A percentile compares a stretch with the other conserved stretches of the same genome.
Conservation (phyloP, 2,329 filamentous ascomycete species). For the Diaporthe citri region DNA sequence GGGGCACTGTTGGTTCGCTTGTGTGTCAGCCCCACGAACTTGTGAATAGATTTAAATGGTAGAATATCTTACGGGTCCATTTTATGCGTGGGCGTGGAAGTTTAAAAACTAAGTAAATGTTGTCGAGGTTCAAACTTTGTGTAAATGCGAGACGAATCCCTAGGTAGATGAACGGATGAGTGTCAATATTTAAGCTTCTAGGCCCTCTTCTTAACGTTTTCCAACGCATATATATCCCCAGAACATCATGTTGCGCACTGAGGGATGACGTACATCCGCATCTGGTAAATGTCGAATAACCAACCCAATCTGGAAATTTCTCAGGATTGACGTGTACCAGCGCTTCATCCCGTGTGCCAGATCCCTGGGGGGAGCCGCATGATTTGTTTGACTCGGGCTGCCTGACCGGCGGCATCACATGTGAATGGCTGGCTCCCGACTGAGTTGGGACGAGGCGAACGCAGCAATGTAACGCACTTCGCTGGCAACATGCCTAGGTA, state of each 20-base stretch:
- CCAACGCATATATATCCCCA: no score
- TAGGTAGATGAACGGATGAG: background rate
- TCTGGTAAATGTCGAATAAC: background rate
- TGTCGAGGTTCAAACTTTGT: background rate
- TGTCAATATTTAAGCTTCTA: background rate
- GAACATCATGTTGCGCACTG: background rate
- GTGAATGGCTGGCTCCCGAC: background rate
- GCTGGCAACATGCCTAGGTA: background rate
- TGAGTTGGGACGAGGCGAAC: slow-evolving; percentile 10
- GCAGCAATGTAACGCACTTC: background rate
- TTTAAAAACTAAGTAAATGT: no score
- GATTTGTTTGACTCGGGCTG: background rate
- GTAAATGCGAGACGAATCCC: accelerated
- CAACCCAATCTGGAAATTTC: slow-evolving; percentile 11
- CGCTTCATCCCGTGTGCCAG: background rate
- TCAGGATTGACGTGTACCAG: slow-evolving; percentile 11
- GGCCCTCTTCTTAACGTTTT: background rate
- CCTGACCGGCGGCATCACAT: background rate
- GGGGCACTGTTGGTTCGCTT: background rate
- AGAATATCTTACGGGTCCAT: slow-evolving; percentile 1
- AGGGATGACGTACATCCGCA: background rate
- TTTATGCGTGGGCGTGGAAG: no score
- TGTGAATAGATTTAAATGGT: background rate
- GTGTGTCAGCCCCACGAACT: background rate
- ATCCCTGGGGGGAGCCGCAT: slow-evolving; percentile 1